Evolutionary conservation across 768 basidiomycete genomes (phyloP), one percentile per base, ranked within the genome.

Genomic region (Holtermanniella nyarrowii): DNA sequence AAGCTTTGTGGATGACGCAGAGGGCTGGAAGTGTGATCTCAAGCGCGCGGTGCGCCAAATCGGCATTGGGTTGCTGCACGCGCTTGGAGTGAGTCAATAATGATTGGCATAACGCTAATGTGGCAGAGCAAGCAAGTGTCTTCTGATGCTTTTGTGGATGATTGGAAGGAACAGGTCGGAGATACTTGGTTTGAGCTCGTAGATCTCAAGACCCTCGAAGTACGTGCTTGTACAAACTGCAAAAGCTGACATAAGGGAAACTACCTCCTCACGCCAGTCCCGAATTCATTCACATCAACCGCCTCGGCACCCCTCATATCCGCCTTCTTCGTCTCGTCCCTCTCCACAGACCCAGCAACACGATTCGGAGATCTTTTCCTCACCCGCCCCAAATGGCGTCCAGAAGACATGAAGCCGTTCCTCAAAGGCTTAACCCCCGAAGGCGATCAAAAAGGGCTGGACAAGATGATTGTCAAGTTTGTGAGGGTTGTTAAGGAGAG

Each of bases 341-440:
- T 97, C 22, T 86, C 91, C 1, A 68, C 79, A 0, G 84, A 88
- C 46, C 84, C 91, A 4, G 76, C 82, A 1, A 78, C 80, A 5
- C 83, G 93, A 14, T 97, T 97, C 73, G 70, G 79, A 12, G 88
- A 93, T 56, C 78, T 97, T 14, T 99, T 99, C 76, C 75, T 87
- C 37, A 67, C 69, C 7, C 58, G 66, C 11, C 26, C 68, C 1
- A 54, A 60, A 27, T 75, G 74, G 74, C 81, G 78, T 62, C 78
- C 77, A 4, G 81, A 84, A 12, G 88, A 91, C 16, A 85, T 96
- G 54, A 72, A 74, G 23, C 86, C 85, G 3, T 97, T 91, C 73
- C 73, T 97, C 12, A 71, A 76, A 4, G 88, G 88, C 56, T 81
- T 95, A 50, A 83, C 83, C 0, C 31, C 59, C 14, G 68, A 64